Evolutionary conservation across 2,329 filamentous ascomycete genomes (phyloP).

Genomic region (Chaetoscypha palmicola): DNA sequence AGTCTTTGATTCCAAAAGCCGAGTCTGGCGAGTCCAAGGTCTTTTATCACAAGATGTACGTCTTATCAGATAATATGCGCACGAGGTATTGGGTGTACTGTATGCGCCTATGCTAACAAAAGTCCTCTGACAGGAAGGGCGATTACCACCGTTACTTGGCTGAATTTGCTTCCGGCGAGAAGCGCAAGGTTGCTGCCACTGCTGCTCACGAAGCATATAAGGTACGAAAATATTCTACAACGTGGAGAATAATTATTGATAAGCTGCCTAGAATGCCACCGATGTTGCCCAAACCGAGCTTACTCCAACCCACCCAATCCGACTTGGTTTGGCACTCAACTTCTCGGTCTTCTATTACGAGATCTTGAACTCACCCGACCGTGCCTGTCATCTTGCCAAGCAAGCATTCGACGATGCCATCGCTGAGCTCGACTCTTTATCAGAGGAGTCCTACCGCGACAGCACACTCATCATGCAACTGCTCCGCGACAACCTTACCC

Average conservation of each 20-base stretch:
- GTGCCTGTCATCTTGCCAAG: conserved; percentile 97
- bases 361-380: conserved; percentile 96
- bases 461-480: conserved; percentile 99
- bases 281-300: conserved; percentile 97
- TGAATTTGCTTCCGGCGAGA: conserved; percentile 88
- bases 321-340: conserved; percentile 94
- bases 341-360: conserved; percentile 99
- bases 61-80: conserved; percentile 27
- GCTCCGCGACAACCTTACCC: conserved; percentile 93
- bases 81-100: not conserved
- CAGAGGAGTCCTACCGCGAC: conserved; percentile 97
- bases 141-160: conserved; percentile 95
- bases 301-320: conserved; percentile 95
- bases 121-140: conserved; percentile 65
- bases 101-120: conserved; percentile 13
- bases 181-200: conserved; percentile 81
- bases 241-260: not conserved
- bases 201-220: conserved; percentile 95
- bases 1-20: conserved; percentile 90
- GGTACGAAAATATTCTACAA: conserved; percentile 44
- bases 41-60: conserved; percentile 99
- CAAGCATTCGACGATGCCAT: conserved; percentile 98
- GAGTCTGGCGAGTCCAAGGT: conserved; percentile 98
- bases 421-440: conserved; percentile 91
- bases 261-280: conserved; percentile 68